Evolutionary conservation across 805 yeast genomes (phyloP).

Genomic region (Ogataea paradorogensis): DNA sequence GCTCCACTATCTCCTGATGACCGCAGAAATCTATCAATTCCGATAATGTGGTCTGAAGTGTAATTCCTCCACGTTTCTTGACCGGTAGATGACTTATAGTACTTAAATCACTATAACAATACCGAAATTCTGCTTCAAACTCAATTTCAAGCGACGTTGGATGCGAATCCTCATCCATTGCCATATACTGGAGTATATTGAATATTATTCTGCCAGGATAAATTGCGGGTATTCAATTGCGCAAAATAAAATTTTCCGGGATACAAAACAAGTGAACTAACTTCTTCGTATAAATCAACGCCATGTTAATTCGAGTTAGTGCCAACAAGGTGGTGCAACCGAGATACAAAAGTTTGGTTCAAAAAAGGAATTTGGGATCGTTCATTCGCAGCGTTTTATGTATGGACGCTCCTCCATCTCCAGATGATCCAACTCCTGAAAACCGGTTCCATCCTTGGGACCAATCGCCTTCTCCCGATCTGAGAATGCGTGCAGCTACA

Average conservation of each 20-base stretch:
- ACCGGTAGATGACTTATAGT: not conserved
- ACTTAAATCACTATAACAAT: conserved; percentile 3
- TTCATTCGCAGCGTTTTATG: conserved; percentile 38
- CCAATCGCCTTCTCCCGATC: conserved; percentile 81
- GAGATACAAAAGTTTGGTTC: not conserved
- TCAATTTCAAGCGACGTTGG: conserved; percentile 14
- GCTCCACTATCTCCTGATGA: conserved; percentile 7
- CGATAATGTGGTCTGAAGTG: conserved; percentile 18
- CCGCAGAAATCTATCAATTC: conserved; percentile 14
- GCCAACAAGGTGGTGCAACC: not conserved
- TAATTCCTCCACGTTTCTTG: conserved; percentile 8
- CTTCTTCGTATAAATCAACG: not conserved
- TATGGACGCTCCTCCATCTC: conserved; percentile 61
- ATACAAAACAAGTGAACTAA: not conserved
- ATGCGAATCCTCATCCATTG: conserved; percentile 3
- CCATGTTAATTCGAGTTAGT: conserved; percentile 7
- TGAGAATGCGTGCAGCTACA: conserved; percentile 87
- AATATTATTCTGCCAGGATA: conserved; percentile 2
- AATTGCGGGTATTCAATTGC: not conserved
- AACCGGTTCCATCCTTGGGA: conserved; percentile 89
- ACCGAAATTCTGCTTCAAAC: conserved; percentile 19
- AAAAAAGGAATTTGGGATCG: conserved; percentile 23
- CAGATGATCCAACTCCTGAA: conserved; percentile 65
- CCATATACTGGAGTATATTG: not conserved
- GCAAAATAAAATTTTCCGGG: conserved; percentile 9